Conservation (phyloP, 306 rosid species). For the Rosa lucieae region DNA sequence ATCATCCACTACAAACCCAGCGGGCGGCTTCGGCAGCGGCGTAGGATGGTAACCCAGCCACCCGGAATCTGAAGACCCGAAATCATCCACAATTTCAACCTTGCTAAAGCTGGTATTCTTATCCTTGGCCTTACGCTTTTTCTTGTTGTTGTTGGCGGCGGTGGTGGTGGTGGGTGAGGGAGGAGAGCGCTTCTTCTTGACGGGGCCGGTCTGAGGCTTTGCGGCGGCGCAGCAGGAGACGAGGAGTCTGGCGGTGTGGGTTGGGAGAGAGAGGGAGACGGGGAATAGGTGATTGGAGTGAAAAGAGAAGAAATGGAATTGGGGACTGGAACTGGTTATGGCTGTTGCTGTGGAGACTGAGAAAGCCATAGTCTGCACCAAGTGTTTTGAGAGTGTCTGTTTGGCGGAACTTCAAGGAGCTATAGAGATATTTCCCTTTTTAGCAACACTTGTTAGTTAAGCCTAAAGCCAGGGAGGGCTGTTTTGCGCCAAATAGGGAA, state of each 20-base stretch:
- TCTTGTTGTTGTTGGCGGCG: slow-evolving; percentile 30
- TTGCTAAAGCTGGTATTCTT: slow-evolving; percentile 22
- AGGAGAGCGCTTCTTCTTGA: slow-evolving; percentile 33
- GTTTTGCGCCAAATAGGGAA: no score
- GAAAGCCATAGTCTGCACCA: no score
- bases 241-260: background rate
- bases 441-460: no score
- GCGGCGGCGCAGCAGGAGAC: slow-evolving; percentile 47
- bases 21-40: slow-evolving; percentile 75
- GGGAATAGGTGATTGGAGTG: no score
- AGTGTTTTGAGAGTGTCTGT: no score
- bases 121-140: slow-evolving; percentile 32
- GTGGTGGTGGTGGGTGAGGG: background rate
- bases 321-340: background rate
- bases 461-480: no score
- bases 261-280: no score
- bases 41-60: slow-evolving; percentile 36
- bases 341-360: no score
- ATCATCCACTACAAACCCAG: slow-evolving; percentile 71
- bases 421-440: no score
- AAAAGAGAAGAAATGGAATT: no score
- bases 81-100: slow-evolving; percentile 36
- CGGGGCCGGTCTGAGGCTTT: slow-evolving; percentile 55
- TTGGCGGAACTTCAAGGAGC: no score
- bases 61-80: slow-evolving; percentile 23